These are phyloP conservation scores for Kazachstania kunashirensis DNA, from an alignment of 805 yeast genomes.

Conservation along the genomic window DNA sequence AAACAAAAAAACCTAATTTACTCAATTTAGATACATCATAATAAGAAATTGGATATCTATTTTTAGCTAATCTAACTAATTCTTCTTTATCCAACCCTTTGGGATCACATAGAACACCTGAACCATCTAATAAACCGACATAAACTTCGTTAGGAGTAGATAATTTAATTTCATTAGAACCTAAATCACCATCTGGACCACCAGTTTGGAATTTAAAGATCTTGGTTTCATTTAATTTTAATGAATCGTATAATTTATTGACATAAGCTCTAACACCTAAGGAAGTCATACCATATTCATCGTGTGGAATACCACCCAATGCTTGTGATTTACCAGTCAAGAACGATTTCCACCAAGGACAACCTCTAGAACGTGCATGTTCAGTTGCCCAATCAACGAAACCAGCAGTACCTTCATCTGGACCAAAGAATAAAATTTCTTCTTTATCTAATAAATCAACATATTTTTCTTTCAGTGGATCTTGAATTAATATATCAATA, in stretches of 20 bases:
- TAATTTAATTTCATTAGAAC: constrained; percentile 86
- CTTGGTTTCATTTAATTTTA: constrained; percentile 45
- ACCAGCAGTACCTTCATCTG: constrained; percentile 98
- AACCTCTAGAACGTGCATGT: constrained; percentile 86
- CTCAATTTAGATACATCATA: constrained; percentile 63
- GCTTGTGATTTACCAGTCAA: constrained; percentile 90
- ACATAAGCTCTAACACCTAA: constrained; percentile 88
- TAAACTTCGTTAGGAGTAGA: constrained; percentile 70
- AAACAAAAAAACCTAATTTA: constrained; percentile 65
- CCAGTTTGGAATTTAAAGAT: constrained; percentile 89
- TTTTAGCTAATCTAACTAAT: constrained; percentile 65
- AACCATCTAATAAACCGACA: constrained; percentile 87
- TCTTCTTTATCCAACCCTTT: constrained; percentile 77
- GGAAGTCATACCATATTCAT: constrained; percentile 95
- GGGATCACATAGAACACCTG: constrained; percentile 91
- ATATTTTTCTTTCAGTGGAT: constrained; percentile 71
- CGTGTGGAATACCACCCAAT: constrained; percentile 97
- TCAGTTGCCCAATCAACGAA: constrained; percentile 95
- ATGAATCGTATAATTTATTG: constrained; percentile 74
- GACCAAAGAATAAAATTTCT: constrained; percentile 93
- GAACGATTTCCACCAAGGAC: constrained; percentile 97
- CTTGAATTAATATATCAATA: constrained; percentile 72
- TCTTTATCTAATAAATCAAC: constrained; percentile 77
- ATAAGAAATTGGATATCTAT: constrained; percentile 61
- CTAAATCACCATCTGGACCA: constrained; percentile 98